Base-by-base conservation (phyloP, 1,284 basidiomycete species). In the Trametes sp. region DNA sequence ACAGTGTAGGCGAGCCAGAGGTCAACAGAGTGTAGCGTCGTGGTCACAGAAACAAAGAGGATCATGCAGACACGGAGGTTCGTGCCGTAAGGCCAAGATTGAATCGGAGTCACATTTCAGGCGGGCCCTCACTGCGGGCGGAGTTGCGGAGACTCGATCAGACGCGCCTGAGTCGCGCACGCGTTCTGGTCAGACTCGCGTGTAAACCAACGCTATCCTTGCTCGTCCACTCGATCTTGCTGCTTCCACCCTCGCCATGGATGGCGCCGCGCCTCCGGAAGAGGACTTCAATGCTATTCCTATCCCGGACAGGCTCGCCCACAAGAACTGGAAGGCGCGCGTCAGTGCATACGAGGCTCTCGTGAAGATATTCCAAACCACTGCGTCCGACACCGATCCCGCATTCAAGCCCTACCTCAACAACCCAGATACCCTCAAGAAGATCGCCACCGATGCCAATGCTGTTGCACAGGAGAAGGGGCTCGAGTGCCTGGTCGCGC, bases 281-380 rank as follows among this genome's bases (percentile, higher is more conserved):
- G 96, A 98, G 80, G 96, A 99, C 80, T 98, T 97, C 77, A 90
- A 90, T 61, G 77, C 84, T 56, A 86, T 98, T 62, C 81, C 95
- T 28, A 84, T 98, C 58, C 80, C 87, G 41, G 95, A 98, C 68
- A 81, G 97, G 51, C 88, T 98, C 64, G 80, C 85, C 13, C 94
- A 97, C 83, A 98, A 98, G 86, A 96, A 97, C 74, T 99, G 97
- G 97, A 99, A 99, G 80, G 97, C 98, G 53, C 89, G 97, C 69
- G 87, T 98, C 70, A 95, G 89, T 73, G 98, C 89, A 59, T 99
- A 99, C 77, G 93, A 95, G 77, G 82, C 93, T 49, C 88, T 98
- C 66, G 87, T 92, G 80, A 90, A 93, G 78, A 87, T 86, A 62
- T 96, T 97, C 76, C 89, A 89, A 73, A 90, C 88, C 59, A 95